A percentile compares a stretch with the other conserved stretches of the same genome.
Evolutionary conservation across 2,329 filamentous ascomycete species (phyloP).

Genomic region (Trichoderma polysporum): DNA sequence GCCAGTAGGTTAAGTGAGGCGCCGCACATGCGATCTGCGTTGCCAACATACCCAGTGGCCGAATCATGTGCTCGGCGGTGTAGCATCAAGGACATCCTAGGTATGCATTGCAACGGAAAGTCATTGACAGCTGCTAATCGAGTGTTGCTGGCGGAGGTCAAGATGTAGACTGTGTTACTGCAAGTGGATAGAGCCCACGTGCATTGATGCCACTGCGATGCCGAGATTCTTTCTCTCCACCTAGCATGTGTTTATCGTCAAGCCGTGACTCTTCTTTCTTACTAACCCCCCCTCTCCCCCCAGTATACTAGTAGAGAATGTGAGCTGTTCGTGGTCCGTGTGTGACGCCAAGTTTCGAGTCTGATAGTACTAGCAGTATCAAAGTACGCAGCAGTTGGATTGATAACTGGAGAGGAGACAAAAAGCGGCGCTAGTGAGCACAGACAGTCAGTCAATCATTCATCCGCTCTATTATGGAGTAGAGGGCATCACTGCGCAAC

Average conservation of each 20-base stretch:
- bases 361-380: neutral
- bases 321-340: constrained; percentile 10
- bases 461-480: neutral
- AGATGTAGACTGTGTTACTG: neutral
- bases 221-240: constrained; percentile 1
- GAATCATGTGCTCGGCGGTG: neutral
- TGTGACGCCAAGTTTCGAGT: constrained; percentile 4
- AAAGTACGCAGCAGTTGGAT: neutral
- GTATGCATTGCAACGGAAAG: neutral
- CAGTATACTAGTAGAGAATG: neutral
- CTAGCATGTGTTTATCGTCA: constrained; percentile 11
- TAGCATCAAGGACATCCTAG: neutral
- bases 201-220: neutral
- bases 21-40: neutral
- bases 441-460: neutral
- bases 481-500: neutral
- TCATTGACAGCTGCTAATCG: neutral
- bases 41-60: neutral
- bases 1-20: neutral
- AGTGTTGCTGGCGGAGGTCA: neutral
- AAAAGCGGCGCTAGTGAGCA: neutral
- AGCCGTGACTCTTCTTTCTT: neutral
- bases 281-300: neutral
- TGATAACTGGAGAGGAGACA: neutral
- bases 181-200: constrained; percentile 8